A percentile compares a stretch with the other conserved stretches of the same genome.
phyloP scores from a whole-genome alignment of 2,329 filamentous ascomycete species.

The Clarireedia paspali region DNA sequence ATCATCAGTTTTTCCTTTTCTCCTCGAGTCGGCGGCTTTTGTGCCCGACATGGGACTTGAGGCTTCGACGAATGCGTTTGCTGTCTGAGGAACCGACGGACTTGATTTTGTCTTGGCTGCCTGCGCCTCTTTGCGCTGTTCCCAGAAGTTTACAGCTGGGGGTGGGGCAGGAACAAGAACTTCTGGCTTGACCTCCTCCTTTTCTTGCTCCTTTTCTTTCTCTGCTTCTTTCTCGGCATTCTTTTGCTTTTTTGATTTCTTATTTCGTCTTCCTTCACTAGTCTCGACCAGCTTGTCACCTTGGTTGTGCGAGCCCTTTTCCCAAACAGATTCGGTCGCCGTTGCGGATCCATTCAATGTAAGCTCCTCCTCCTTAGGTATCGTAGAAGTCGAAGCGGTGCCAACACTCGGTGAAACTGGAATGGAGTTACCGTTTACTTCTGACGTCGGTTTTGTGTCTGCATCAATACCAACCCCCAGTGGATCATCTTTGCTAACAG shows the following conservation, averaged over 20 bases:
- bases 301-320: constrained; percentile 53
- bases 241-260: constrained; percentile 29
- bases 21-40: constrained; percentile 31
- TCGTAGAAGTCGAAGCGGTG: constrained; percentile 41
- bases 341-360: constrained; percentile 55
- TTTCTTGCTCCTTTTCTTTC: constrained; percentile 49
- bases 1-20: constrained; percentile 36
- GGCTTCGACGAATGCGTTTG: constrained; percentile 8
- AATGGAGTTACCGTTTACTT: constrained; percentile 30
- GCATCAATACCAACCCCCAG: constrained; percentile 14
- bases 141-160: constrained; percentile 83
- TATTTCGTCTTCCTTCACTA: constrained; percentile 22
- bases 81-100: constrained; percentile 11
- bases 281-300: constrained; percentile 51
- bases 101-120: constrained; percentile 39
- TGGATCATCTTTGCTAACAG: constrained; percentile 14
- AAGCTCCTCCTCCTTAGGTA: constrained; percentile 45
- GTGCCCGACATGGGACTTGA: constrained; percentile 17
- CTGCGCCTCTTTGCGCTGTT: constrained; percentile 62
- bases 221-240: constrained; percentile 36
- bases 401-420: constrained; percentile 47
- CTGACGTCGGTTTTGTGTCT: constrained; percentile 18
- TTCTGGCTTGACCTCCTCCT: constrained; percentile 46
- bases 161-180: constrained; percentile 68
- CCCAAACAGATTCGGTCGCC: constrained; percentile 56